phyloP scores from a whole-genome alignment of 2,329 filamentous ascomycete genomes.

The Pyricularia pennisetigena region DNA sequence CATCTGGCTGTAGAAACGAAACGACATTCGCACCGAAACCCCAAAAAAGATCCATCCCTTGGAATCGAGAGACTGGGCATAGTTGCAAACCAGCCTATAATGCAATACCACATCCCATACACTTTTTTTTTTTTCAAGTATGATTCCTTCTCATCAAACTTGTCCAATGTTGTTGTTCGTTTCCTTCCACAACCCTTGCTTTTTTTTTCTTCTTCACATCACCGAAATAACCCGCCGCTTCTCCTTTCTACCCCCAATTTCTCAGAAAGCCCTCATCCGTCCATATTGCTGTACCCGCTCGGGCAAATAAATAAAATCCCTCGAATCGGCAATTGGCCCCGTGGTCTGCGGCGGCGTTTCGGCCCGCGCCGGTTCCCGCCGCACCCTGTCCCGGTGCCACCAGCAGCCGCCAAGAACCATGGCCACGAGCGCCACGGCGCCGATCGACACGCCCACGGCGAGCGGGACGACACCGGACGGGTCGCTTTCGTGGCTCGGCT shows the following conservation, averaged over 20 bases:
- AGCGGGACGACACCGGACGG: neutral
- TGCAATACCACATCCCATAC: neutral
- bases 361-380: neutral
- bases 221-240: no score
- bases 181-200: neutral
- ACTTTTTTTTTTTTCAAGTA: neutral
- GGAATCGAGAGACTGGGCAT: neutral
- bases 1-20: neutral
- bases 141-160: neutral
- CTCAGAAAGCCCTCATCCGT: neutral
- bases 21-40: neutral
- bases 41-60: neutral
- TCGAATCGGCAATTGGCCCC: neutral
- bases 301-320: neutral
- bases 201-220: neutral
- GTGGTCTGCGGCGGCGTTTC: conserved; percentile 1
- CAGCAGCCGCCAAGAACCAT: neutral
- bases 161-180: neutral
- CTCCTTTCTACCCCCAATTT: neutral
- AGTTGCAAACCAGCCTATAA: neutral
- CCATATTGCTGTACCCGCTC: neutral
- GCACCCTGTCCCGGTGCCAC: neutral
- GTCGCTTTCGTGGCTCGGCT: neutral
- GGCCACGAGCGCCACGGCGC: neutral
- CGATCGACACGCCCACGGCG: conserved; percentile 2